Evolutionary conservation across 2,329 filamentous ascomycete species (phyloP), one percentile per base, ranked within the genome.

Genomic region (Fusarium clavum): DNA sequence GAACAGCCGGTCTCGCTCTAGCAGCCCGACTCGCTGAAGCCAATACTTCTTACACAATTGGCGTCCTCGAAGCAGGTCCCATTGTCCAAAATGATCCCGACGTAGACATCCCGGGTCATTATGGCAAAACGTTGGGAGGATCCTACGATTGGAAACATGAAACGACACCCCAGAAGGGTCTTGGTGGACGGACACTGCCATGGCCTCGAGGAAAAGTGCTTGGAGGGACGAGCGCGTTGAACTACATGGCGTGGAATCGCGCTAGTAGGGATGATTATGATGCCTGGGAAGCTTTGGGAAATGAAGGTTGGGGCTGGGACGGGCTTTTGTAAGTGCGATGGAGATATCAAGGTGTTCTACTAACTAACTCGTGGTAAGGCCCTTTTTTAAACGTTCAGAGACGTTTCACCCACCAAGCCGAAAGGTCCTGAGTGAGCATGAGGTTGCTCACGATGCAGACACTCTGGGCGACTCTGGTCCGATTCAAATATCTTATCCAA

Each of bases 211-310:
- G 84, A 9, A 83, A 79, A 61, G 84, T 87, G 1, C 81, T 92
- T 0, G 91, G 91, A 20, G 91, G 90, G 9, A 88, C 89, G 9
- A 87, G 84, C 18, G 86, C 86, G 0, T 82, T 90, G 49, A 90
- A 90, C 68, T 87, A 85, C 67, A 86, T 89, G 85, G 85, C 87
- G 49, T 83, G 82, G 80, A 82, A 82, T 56, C 81, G 84, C 32
- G 85, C 81, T 9, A 81, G 79, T 51, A 78, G 73, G 38, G 80
- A 80, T 38, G 86, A 88, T 46, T 85, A 87, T 47, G 84, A 90
- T 75, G 82, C 82, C 0, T 91, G 88, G 88, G 84, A 83, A 48
- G 77, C 80, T 30, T 77, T 91, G 12, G 88, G 88, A 1, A 90
- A 90, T 69, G 59, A 69, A 2, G 88, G 87, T 3, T 91, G 88